Conservation (phyloP, 805 yeast genomes). For the Phaffomyces thermotolerans region DNA sequence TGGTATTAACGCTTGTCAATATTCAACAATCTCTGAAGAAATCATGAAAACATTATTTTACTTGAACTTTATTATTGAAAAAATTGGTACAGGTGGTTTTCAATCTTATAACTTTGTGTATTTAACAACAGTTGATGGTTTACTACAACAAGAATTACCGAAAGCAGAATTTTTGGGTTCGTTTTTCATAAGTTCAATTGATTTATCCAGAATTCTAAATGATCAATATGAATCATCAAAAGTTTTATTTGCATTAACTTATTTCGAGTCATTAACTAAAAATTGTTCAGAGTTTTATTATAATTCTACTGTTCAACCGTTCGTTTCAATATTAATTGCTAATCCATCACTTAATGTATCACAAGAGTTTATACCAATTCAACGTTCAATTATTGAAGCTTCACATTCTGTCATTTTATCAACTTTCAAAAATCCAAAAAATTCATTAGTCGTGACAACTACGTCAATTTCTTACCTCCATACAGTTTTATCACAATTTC, state of each 20-base stretch:
- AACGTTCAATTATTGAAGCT: slow-evolving; percentile 43
- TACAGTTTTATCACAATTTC: slow-evolving; percentile 48
- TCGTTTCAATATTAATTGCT: slow-evolving; percentile 18
- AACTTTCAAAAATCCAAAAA: slow-evolving; percentile 19
- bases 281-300: slow-evolving; percentile 28
- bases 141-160: slow-evolving; percentile 24
- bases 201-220: slow-evolving; percentile 13
- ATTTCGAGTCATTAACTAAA: slow-evolving; percentile 25
- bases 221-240: slow-evolving; percentile 23
- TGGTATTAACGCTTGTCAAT: slow-evolving; percentile 10
- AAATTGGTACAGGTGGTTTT: slow-evolving; percentile 59
- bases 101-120: slow-evolving; percentile 56
- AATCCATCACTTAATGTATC: slow-evolving; percentile 5
- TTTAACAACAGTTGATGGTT: slow-evolving; percentile 38
- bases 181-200: slow-evolving; percentile 23
- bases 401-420: slow-evolving; percentile 54
- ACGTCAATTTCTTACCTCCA: slow-evolving; percentile 35
- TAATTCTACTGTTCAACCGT: slow-evolving; percentile 27
- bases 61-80: slow-evolving; percentile 39
- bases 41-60: slow-evolving; percentile 37
- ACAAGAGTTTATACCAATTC: slow-evolving; percentile 7
- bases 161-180: slow-evolving; percentile 24
- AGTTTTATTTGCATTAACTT: slow-evolving; percentile 24
- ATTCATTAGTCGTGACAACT: slow-evolving; percentile 17
- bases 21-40: slow-evolving; percentile 21